Base-by-base conservation (phyloP, 495 filamentous ascomycete genomes). In the Apiosordaria backusii region DNA sequence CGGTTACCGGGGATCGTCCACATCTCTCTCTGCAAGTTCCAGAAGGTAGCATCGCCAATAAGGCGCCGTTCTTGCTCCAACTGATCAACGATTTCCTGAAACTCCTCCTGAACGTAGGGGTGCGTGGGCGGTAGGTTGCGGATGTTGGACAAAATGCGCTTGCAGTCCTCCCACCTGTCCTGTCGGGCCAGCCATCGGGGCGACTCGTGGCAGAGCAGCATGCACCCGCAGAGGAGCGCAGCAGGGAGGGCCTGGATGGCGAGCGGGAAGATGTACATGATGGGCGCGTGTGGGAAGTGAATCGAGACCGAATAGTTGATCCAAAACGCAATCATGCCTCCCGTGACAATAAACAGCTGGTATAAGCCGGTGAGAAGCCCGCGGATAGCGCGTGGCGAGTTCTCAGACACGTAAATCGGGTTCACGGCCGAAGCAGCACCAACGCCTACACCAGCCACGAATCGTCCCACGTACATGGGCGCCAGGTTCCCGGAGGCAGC, bases 21-120 rank as follows among this genome's bases (percentile, higher is more conserved):
- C 86, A 90, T 90, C 70, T 92, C 90, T 67, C 81, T 84, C 74
- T 87, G 84, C 27, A 91, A 77, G 65, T 87, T 85, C 86, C 81
- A 85, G 77, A 88, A 85, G 10, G 76, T 77, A 15, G 85, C 83
- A 13, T 88, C 89, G 26, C 83, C 84, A 50, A 88, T 79, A n/a
- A 89, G 75, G 5, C 81, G 79, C 15, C 85, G 84, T 71, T 92
- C 89, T 27, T 88, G 81, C 66, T 91, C 88, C n/a, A 92, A 81
- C 73, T 91, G 87, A 55, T 85, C 80, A 60, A 78, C 75, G 61
- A 92, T 90, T 64, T 89, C 89, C 23, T 82, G 78, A 68, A 91
- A 83, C 68, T 91, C 89, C 15, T 84, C 81, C 65, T 86, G 79
- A 45, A 92, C 74, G 71, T 91, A 91, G 0, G 83, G 81, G 70